Evolutionary conservation across 1,284 basidiomycete species (phyloP).

Genomic region (Rhodotorula sp.): DNA sequence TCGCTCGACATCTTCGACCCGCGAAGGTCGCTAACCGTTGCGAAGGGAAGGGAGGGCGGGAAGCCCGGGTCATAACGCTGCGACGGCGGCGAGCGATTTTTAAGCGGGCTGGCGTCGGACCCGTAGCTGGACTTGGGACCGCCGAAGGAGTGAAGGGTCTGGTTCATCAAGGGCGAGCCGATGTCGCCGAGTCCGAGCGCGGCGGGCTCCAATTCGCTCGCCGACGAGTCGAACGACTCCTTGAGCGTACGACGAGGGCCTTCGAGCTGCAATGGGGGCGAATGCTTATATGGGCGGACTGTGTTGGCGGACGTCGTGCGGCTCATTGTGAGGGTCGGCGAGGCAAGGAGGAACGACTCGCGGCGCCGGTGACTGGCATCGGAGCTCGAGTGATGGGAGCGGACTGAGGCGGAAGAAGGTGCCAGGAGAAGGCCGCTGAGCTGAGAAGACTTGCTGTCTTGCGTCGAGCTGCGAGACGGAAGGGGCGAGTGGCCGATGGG

Average conservation of each 20-base stretch:
- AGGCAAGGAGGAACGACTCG: not conserved
- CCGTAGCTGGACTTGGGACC: not conserved
- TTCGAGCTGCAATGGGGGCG: not conserved
- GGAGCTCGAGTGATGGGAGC: not conserved
- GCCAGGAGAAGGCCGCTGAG: not conserved
- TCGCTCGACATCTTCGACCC: not conserved
- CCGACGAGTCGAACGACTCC: not conserved
- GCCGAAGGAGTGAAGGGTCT: not conserved
- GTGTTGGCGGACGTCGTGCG: not conserved
- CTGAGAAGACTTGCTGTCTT: not conserved
- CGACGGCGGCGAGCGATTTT: no score
- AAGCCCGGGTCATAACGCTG: no score
- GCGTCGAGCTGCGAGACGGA: not conserved
- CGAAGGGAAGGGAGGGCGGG: no score
- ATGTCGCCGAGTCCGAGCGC: not conserved
- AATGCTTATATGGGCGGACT: not conserved
- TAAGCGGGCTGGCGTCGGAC: not conserved
- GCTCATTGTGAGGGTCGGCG: slow-evolving; percentile 11
- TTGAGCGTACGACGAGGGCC: not conserved
- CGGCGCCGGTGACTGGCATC: no score
- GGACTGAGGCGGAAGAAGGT: not conserved
- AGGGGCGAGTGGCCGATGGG: no score
- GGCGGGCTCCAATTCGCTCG: not conserved
- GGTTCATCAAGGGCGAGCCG: slow-evolving; percentile 8
- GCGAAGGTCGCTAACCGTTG: no score